Percentiles rank a stretch among this genome's conserved stretches.
phyloP scores from a whole-genome alignment of 208 protist genomes.

The Wallacemonas rigidus region DNA sequence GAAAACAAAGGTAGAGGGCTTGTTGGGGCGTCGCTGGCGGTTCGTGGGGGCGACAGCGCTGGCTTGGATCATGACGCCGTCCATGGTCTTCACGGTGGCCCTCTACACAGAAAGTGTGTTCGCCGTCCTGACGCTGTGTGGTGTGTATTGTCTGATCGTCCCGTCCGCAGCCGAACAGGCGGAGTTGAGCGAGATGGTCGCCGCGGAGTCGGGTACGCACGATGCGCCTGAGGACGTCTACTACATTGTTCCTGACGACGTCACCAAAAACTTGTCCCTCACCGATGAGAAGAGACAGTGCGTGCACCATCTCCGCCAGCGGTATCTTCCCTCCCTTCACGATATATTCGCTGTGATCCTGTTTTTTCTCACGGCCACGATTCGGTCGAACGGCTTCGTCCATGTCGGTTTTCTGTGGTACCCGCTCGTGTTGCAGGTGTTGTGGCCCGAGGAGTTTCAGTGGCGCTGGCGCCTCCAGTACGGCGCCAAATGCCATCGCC shows the following conservation, averaged over 20 bases:
- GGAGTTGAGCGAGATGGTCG: background rate
- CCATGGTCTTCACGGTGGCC: constrained; percentile 71
- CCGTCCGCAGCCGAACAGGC: constrained; percentile 9
- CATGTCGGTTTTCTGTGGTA: constrained; percentile 67
- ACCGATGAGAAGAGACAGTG: background rate
- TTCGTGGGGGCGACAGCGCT: constrained; percentile 52
- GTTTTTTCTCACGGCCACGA: constrained; percentile 51
- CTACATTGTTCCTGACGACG: background rate
- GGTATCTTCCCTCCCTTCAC: background rate
- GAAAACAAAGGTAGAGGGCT: too few species aligned
- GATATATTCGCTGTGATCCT: constrained; percentile 39
- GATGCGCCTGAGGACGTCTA: background rate
- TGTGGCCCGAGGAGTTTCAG: constrained; percentile 35
- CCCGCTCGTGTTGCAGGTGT: constrained; percentile 52
- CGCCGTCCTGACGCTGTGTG: constrained; percentile 52
- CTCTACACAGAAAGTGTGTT: constrained; percentile 85
- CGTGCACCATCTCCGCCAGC: background rate
- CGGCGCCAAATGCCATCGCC: background rate
- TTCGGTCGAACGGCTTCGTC: constrained; percentile 70
- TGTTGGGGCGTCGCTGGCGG: constrained; percentile 27
- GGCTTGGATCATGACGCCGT: constrained; percentile 62
- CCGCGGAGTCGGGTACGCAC: background rate
- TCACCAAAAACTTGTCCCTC: background rate
- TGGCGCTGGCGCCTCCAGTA: constrained; percentile 18
- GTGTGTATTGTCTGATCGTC: constrained; percentile 42